Evolutionary conservation across 345 rosid genomes (phyloP).

Genomic region (Barbarea vulgaris): DNA sequence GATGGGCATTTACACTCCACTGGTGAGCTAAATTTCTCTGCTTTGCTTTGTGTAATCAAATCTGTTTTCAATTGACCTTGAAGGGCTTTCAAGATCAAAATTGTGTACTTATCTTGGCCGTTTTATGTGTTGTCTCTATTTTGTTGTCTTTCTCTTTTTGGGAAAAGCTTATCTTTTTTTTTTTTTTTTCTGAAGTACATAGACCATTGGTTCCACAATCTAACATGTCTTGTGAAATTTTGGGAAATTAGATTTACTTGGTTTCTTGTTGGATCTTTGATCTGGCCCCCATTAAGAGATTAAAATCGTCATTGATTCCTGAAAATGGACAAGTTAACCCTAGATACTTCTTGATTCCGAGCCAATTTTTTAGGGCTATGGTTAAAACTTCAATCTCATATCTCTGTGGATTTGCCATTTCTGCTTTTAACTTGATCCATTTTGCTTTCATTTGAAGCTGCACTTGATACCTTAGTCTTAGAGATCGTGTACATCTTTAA

Average conservation of each 20-base stretch:
- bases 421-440: conserved; percentile 1
- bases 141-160: conserved; percentile 20
- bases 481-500: neutral
- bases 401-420: neutral
- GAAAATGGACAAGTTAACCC: conserved; percentile 5
- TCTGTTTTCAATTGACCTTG: conserved; percentile 37
- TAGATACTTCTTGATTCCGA: neutral
- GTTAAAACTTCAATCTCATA: conserved; percentile 6
- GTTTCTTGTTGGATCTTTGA: conserved; percentile 25
- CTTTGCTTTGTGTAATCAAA: conserved; percentile 41
- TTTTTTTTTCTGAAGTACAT: conserved; percentile 11
- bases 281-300: conserved; percentile 7
- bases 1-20: conserved; percentile 94
- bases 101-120: conserved; percentile 24
- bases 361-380: neutral
- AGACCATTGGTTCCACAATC: conserved; percentile 21
- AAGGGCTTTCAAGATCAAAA: conserved; percentile 9
- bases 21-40: conserved; percentile 52
- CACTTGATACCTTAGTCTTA: neutral
- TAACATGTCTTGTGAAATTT: neutral
- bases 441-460: neutral
- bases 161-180: conserved; percentile 10
- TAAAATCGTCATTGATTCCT: neutral
- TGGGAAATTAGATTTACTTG: conserved; percentile 17
- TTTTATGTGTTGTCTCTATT: conserved; percentile 27